A percentile compares a stretch with the other conserved stretches of the same genome.
Evolutionary conservation across 176 grass and related monocot genomes (phyloP).

Genomic region (Areca catechu): DNA sequence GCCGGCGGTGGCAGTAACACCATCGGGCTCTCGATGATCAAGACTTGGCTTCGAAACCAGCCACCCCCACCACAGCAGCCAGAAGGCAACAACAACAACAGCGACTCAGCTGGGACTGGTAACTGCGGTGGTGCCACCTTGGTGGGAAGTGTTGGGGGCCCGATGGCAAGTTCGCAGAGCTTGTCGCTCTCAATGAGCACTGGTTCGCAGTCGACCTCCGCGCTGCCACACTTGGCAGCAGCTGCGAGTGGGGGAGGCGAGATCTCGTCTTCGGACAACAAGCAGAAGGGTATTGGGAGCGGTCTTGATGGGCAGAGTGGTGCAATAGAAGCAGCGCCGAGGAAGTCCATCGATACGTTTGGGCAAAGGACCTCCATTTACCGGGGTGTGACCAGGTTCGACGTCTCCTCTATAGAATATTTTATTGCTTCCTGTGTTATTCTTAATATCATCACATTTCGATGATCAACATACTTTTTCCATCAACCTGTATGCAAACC

Average conservation of each 20-base stretch:
- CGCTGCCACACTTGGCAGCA: constrained; percentile 10
- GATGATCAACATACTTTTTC: too few species aligned
- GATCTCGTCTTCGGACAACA: constrained; percentile 19
- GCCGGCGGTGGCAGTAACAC: constrained; percentile 10
- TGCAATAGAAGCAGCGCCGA: constrained; percentile 25
- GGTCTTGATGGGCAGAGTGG: constrained; percentile 27
- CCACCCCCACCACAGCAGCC: constrained; percentile 13
- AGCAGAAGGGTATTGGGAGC: constrained; percentile 8
- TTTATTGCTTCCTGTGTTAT: too few species aligned
- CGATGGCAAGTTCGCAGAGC: constrained; percentile 21
- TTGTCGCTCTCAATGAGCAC: constrained; percentile 51
- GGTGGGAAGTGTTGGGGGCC: constrained; percentile 2
- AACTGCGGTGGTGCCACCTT: not conserved
- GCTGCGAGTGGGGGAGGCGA: constrained; percentile 7
- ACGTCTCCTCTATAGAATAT: not conserved
- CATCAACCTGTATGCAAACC: too few species aligned
- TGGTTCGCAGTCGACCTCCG: constrained; percentile 12
- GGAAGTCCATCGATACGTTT: constrained; percentile 54
- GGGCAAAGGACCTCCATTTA: constrained; percentile 75
- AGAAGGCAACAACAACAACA: not conserved
- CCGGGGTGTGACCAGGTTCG: constrained; percentile 60
- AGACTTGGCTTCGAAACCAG: constrained; percentile 62
- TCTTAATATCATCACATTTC: too few species aligned
- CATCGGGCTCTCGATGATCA: constrained; percentile 75
- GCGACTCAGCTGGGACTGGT: too few species aligned